Evolutionary conservation across 352 stramenopile species (phyloP).

Genomic region (Pythium sukuiense): DNA sequence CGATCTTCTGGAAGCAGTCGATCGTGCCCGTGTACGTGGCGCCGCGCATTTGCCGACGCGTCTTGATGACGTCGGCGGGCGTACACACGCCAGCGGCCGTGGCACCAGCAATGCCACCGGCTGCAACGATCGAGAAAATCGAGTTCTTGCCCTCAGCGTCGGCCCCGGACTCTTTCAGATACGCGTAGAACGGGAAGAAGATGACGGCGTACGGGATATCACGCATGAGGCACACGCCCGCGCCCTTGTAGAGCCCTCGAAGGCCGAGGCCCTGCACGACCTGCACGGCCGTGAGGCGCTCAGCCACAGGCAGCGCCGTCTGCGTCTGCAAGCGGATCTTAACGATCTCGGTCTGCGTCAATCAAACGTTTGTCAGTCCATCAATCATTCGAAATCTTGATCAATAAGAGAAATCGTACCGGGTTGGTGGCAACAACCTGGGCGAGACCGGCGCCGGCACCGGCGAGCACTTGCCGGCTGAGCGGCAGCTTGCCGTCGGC

Average conservation of each 20-base stretch:
- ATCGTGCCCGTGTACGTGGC: constrained; percentile 79
- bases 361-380: neutral
- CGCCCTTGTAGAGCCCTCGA: constrained; percentile 84
- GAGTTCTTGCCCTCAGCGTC: constrained; percentile 58
- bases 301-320: constrained; percentile 53
- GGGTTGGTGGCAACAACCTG: constrained; percentile 89
- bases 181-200: constrained; percentile 92
- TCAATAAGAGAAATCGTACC: constrained; percentile 24
- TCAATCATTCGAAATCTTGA: too few relatives aligned
- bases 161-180: constrained; percentile 47
- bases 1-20: constrained; percentile 83
- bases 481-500: constrained; percentile 60
- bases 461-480: constrained; percentile 62
- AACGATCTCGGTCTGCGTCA: constrained; percentile 82
- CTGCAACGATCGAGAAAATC: constrained; percentile 59
- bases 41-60: constrained; percentile 76
- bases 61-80: constrained; percentile 90
- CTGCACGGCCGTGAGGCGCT: constrained; percentile 58
- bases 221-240: constrained; percentile 84
- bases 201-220: constrained; percentile 93
- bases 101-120: constrained; percentile 60
- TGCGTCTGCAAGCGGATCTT: constrained; percentile 93
- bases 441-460: constrained; percentile 70
- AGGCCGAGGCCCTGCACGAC: constrained; percentile 74
- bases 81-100: constrained; percentile 61